A percentile compares a stretch with the other conserved stretches of the same genome.
These are phyloP conservation scores for Phytophthora podocarpi DNA, from an alignment of 352 stramenopile species.

Conservation along the genomic window DNA sequence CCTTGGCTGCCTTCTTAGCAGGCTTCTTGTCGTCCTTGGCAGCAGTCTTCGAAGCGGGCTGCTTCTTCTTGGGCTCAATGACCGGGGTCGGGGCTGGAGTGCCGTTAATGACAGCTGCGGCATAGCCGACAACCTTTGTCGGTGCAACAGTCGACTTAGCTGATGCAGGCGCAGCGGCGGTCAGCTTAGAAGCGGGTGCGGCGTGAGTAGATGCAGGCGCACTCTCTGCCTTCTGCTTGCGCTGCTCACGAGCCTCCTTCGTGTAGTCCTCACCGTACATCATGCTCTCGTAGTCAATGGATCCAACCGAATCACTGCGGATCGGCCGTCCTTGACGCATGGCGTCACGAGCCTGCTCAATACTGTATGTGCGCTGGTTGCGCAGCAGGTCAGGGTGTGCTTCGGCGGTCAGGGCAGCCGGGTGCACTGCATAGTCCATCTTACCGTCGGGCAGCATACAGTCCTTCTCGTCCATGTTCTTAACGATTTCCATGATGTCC, in stretches of 20 bases:
- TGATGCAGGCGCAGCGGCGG: slow-evolving; percentile 16
- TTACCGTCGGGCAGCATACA: slow-evolving; percentile 72
- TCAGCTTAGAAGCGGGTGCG: slow-evolving; percentile 6
- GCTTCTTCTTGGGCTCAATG: slow-evolving; percentile 63
- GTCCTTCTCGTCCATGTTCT: slow-evolving; percentile 90
- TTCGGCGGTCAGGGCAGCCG: slow-evolving; percentile 70
- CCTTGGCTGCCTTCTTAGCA: slow-evolving; percentile 50
- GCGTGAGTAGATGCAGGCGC: slow-evolving; percentile 10
- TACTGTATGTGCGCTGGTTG: slow-evolving; percentile 93
- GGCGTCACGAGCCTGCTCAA: slow-evolving; percentile 91
- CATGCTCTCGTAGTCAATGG: slow-evolving; percentile 89
- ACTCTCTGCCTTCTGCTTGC: slow-evolving; percentile 45
- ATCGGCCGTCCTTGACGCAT: slow-evolving; percentile 90
- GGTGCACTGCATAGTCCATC: slow-evolving; percentile 86
- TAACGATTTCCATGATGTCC: slow-evolving; percentile 93
- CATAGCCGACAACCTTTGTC: slow-evolving; percentile 71
- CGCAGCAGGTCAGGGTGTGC: slow-evolving; percentile 88
- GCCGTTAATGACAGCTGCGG: slow-evolving; percentile 79
- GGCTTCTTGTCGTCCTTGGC: slow-evolving; percentile 51
- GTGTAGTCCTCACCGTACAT: slow-evolving; percentile 92
- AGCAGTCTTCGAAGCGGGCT: slow-evolving; percentile 38
- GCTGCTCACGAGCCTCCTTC: slow-evolving; percentile 80
- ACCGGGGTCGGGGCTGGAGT: slow-evolving; percentile 47
- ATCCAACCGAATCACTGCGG: slow-evolving; percentile 86
- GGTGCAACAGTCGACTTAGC: slow-evolving; percentile 17